These are phyloP conservation scores for Colletotrichum falcatum DNA, from an alignment of 2,329 filamentous ascomycete genomes.

Conservation along the genomic window DNA sequence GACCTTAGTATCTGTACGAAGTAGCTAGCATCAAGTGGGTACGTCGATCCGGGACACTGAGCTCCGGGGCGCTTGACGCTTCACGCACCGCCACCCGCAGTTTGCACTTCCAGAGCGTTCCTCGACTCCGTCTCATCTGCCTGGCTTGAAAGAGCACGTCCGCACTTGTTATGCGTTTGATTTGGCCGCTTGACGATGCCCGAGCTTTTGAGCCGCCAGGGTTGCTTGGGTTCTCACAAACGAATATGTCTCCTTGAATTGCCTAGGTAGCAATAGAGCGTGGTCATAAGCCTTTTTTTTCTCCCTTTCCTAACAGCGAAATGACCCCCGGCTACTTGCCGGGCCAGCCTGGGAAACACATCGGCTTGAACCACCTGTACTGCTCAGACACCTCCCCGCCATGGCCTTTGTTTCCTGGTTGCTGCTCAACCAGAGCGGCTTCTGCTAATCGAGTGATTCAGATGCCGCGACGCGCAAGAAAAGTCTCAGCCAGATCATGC, in stretches of 20 bases:
- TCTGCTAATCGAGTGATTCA: neutral
- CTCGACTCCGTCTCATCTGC: slow-evolving; percentile 19
- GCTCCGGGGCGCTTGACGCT: slow-evolving; percentile 10
- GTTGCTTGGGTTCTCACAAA: neutral
- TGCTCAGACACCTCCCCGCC: neutral
- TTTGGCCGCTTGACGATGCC: slow-evolving; percentile 8
- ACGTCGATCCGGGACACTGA: slow-evolving; percentile 31
- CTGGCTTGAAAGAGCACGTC: neutral
- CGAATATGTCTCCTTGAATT: neutral
- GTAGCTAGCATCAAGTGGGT: slow-evolving; percentile 13
- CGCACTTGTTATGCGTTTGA: neutral
- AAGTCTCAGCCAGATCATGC: slow-evolving; percentile 4
- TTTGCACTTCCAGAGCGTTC: slow-evolving; percentile 15
- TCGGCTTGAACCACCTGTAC: neutral
- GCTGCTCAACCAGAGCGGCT: neutral
- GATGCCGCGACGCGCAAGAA: neutral
- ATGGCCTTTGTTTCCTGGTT: neutral
- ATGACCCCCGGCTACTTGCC: neutral
- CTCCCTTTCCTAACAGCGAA: slow-evolving; percentile 12
- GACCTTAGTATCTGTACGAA: too few species aligned
- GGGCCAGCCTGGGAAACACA: neutral
- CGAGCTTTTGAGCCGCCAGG: slow-evolving; percentile 20
- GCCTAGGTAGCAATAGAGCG: too few species aligned
- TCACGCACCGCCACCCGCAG: neutral
- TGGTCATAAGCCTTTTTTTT: slow-evolving; percentile 34